These are phyloP conservation scores for Podila horticola DNA, from an alignment of 192 early-diverging fungal genomes.

Conservation along the genomic window DNA sequence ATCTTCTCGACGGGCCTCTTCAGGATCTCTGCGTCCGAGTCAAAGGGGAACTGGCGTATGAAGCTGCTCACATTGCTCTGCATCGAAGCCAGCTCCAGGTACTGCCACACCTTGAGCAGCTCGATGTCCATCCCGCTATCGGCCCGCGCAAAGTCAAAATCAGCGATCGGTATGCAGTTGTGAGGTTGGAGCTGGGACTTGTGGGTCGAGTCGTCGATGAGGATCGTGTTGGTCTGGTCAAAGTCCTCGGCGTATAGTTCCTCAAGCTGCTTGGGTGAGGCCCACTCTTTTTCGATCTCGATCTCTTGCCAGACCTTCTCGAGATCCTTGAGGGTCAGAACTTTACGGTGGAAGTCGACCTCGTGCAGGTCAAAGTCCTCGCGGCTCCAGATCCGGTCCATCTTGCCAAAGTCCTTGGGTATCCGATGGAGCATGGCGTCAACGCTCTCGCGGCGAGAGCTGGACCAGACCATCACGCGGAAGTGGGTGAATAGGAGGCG, in stretches of 20 bases:
- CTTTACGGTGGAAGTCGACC: conserved; percentile 53
- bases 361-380: conserved; percentile 54
- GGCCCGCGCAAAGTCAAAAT: conserved; percentile 26
- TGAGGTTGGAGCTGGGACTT: conserved; percentile 64
- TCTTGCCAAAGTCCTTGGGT: conserved; percentile 38
- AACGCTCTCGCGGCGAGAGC: conserved; percentile 66
- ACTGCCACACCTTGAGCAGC: conserved; percentile 51
- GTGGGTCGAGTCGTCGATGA: conserved; percentile 61
- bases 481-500: conserved; percentile 64
- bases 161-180: conserved; percentile 53
- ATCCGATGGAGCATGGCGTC: conserved; percentile 60
- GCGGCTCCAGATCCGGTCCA: conserved; percentile 69
- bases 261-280: background rate
- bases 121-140: conserved; percentile 28
- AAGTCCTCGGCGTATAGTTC: conserved; percentile 10
- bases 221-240: conserved; percentile 61
- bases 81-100: conserved; percentile 34
- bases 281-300: conserved; percentile 11
- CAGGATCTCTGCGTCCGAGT: background rate
- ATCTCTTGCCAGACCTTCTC: conserved; percentile 60
- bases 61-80: conserved; percentile 59
- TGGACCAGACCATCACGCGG: conserved; percentile 82
- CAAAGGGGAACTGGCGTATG: conserved; percentile 55
- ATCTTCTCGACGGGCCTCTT: background rate
- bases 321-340: conserved; percentile 71